A percentile compares a stretch with the other conserved stretches of the same genome.
phyloP scores from a whole-genome alignment of 306 rosid species.

The Trifolium fragiferum region DNA sequence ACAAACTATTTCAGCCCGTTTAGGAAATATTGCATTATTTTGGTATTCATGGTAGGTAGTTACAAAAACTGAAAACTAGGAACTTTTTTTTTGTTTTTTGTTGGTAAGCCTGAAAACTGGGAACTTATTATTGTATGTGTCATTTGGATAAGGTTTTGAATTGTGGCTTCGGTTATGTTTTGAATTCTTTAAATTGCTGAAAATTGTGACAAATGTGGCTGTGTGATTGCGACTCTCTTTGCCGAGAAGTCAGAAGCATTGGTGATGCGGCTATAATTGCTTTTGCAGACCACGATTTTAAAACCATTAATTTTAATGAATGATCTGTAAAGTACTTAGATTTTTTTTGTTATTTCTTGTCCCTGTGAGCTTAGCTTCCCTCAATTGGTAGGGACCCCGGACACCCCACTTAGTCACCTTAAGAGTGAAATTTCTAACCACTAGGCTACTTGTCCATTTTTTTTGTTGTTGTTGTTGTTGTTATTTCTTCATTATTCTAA shows the following conservation, averaged over 20 bases:
- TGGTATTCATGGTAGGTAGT: conserved; percentile 26
- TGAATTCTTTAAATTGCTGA: not conserved
- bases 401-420: too few relatives aligned
- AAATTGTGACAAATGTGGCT: not conserved
- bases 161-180: not conserved
- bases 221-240: not conserved
- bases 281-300: not conserved
- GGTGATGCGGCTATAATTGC: not conserved
- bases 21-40: conserved; percentile 13
- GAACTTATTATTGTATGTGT: conserved; percentile 15
- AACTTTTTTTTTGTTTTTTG: not conserved
- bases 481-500: not conserved
- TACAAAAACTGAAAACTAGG: conserved; percentile 17
- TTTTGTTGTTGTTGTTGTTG: too few relatives aligned
- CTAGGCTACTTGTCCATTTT: too few relatives aligned
- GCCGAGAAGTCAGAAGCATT: not conserved
- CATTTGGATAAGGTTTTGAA: conserved; percentile 13
- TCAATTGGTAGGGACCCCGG: too few relatives aligned
- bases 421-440: too few relatives aligned
- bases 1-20: conserved; percentile 14
- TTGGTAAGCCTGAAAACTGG: not conserved
- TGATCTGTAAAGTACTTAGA: conserved; percentile 18
- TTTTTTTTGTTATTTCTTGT: not conserved
- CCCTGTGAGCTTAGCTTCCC: too few relatives aligned
- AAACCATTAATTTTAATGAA: conserved; percentile 27